Conservation (phyloP, 2,329 filamentous ascomycete genomes). For the Colletotrichum tropicicola region DNA sequence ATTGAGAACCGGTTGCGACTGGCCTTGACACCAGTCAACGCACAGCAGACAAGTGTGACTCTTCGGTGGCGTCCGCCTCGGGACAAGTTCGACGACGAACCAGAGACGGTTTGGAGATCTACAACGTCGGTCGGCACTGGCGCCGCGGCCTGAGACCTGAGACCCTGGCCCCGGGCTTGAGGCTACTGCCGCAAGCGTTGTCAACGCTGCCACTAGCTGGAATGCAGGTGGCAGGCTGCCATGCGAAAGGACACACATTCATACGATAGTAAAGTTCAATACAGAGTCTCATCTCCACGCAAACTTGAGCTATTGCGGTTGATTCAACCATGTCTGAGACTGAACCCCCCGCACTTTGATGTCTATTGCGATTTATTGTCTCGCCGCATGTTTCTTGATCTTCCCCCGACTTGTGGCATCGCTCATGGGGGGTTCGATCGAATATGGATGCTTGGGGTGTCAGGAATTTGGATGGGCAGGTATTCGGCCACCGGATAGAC, state of each 20-base stretch:
- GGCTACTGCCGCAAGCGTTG: slow-evolving; percentile 5
- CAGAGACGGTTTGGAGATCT: slow-evolving; percentile 12
- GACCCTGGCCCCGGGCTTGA: not conserved
- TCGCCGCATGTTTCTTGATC: too few relatives aligned
- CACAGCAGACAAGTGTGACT: not conserved
- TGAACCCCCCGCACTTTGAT: not conserved
- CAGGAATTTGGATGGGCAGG: too few relatives aligned
- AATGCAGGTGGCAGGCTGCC: not conserved
- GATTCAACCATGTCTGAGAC: not conserved
- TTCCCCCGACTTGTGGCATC: too few relatives aligned
- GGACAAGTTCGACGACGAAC: not conserved
- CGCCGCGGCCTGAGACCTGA: slow-evolving; percentile 6
- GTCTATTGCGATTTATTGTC: too few relatives aligned
- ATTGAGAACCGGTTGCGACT: not conserved
- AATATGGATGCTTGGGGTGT: too few relatives aligned
- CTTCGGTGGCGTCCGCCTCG: not conserved
- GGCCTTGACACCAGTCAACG: not conserved
- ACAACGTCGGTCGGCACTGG: slow-evolving; percentile 5
- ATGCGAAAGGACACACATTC: not conserved
- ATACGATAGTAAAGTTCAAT: not conserved
- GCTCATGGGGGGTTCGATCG: too few relatives aligned
- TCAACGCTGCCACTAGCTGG: slow-evolving; percentile 3
- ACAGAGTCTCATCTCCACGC: not conserved
- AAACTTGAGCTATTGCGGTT: not conserved
- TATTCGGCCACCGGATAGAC: too few relatives aligned